Evolutionary conservation across 2,329 filamentous ascomycete genomes (phyloP), one percentile per base, ranked within the genome.

Genomic region (Pseudopithomyces maydicus): DNA sequence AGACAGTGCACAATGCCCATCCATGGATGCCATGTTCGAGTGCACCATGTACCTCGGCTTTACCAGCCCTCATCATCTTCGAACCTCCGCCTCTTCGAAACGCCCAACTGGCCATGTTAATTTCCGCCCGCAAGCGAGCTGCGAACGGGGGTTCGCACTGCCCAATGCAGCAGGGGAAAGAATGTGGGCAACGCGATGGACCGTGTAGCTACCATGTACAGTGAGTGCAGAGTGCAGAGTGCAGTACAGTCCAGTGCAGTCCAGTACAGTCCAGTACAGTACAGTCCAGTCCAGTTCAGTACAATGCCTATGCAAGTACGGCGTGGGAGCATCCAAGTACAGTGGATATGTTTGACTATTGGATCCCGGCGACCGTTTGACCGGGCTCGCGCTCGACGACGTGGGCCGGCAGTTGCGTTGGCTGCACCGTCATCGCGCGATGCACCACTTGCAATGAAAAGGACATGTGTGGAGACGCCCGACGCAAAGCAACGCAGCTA

Each of bases 321-420:
- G n/a, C n/a, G n/a, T n/a, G n/a, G n/a, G n/a, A n/a, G n/a, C n/a
- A n/a, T n/a, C n/a, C n/a, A n/a, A n/a, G n/a, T n/a, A n/a, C n/a
- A n/a, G n/a, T n/a, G n/a, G n/a, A n/a, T n/a, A n/a, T n/a, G n/a
- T n/a, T n/a, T n/a, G n/a, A n/a, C n/a, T n/a, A n/a, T n/a, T n/a
- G n/a, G 19, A 32, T 51, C 38, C 48, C 48, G 19, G 38, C 29
- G n/a, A 51, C 48, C 48, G 48, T 51, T 51, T 41, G 48, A 51
- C 48, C 38, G 48, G 48, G 38, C 36, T 29, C 26, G 4, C 26
- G 26, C 48, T 35, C 17, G 10, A 22, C 10, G 36, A 51, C 39
- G 48, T 33, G 23, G 48, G 48, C 48, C 48, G 38, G 48, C 48
- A 33, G 38, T 51, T 51, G n/a, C 17, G 20, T 42, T 41, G 26